These are phyloP conservation scores for Poa pratensis DNA, from an alignment of 176 grass and related monocot species.

Conservation along the genomic window DNA sequence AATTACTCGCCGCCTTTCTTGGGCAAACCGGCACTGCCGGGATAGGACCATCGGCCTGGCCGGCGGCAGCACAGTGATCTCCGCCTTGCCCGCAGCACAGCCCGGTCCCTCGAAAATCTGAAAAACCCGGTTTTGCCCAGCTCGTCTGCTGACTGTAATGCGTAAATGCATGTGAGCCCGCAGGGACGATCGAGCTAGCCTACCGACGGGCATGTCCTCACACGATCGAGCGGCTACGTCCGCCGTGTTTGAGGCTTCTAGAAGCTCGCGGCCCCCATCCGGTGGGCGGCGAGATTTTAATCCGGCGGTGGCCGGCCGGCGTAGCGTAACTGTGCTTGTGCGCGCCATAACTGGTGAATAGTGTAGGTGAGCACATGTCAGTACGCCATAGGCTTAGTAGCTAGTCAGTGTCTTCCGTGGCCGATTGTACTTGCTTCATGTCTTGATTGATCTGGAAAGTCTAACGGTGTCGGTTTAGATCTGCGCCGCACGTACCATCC, in stretches of 20 bases:
- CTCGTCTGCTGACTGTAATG: neutral
- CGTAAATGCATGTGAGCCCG: neutral
- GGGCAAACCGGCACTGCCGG: neutral
- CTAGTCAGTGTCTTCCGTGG: neutral
- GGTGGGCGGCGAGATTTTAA: neutral
- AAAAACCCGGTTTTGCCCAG: neutral
- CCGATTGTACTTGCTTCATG: neutral
- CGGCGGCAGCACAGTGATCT: neutral
- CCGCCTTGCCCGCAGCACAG: neutral
- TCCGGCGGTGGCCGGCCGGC: slow-evolving; percentile 15
- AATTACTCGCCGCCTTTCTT: slow-evolving; percentile 25
- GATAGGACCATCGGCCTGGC: neutral
- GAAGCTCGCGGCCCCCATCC: neutral
- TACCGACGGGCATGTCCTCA: neutral
- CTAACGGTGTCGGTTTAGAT: neutral
- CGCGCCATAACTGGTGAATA: slow-evolving; percentile 7
- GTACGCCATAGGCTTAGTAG: neutral
- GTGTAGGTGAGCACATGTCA: neutral
- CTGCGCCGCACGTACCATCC: neutral
- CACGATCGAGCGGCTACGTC: neutral
- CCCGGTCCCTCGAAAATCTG: neutral
- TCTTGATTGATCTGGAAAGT: neutral
- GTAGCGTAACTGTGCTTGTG: neutral
- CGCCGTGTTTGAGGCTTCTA: neutral
- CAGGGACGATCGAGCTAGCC: neutral